Conservation (phyloP, 257 asterid species). For the Pogostemon cablin region DNA sequence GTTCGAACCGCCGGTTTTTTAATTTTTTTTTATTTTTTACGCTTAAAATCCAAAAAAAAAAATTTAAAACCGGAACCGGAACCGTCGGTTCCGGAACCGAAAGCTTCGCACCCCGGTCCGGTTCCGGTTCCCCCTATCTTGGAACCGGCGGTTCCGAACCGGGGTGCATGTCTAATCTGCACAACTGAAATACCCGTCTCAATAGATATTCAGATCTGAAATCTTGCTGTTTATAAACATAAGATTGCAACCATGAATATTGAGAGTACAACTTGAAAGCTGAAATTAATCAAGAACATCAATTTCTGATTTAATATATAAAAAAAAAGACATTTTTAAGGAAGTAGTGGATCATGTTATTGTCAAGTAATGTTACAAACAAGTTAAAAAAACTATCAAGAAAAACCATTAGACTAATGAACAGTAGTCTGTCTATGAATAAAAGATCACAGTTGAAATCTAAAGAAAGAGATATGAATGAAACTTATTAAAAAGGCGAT, state of each 20-base stretch:
- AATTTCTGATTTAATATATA: background rate
- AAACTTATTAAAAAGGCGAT: slow-evolving; percentile 32
- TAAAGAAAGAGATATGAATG: background rate
- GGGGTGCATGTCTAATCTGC: too few species aligned
- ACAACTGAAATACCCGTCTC: too few species aligned
- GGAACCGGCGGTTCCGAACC: too few species aligned
- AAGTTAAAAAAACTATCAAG: slow-evolving; percentile 30
- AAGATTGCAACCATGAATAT: background rate
- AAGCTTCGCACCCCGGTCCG: too few species aligned
- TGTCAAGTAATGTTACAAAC: slow-evolving; percentile 36
- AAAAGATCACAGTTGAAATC: slow-evolving; percentile 35
- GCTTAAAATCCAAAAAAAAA: too few species aligned
- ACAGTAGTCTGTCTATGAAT: slow-evolving; percentile 37
- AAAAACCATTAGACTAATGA: slow-evolving; percentile 26
- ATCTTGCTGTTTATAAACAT: too few species aligned
- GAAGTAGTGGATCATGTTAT: slow-evolving; percentile 35
- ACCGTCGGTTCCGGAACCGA: too few species aligned
- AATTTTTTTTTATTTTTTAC: too few species aligned
- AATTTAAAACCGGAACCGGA: too few species aligned
- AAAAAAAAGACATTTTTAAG: slow-evolving; percentile 1
- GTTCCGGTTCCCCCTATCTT: too few species aligned
- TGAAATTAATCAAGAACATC: slow-evolving; percentile 14
- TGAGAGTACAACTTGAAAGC: background rate
- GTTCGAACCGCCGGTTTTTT: too few species aligned
- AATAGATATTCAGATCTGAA: too few species aligned